These are phyloP conservation scores for Suhomyces maxii DNA, from an alignment of 1,139 yeast genomes.

Conservation along the genomic window DNA sequence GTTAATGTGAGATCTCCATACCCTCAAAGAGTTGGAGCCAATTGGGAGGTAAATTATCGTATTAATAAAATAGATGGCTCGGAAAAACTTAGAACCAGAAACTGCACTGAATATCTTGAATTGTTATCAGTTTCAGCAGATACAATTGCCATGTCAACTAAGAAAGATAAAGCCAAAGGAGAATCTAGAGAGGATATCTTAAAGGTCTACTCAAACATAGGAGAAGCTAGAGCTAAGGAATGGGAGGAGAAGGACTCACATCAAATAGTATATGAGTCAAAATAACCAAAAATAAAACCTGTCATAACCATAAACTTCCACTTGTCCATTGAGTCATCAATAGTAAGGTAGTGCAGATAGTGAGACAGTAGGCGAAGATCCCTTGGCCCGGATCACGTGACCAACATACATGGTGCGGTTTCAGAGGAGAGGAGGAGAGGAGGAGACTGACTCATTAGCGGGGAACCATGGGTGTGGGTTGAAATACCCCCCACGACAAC, in stretches of 20 bases:
- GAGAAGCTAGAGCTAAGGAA: conserved; percentile 25
- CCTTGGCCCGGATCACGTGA: neutral
- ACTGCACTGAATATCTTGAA: conserved; percentile 10
- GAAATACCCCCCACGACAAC: neutral
- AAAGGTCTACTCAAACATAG: conserved; percentile 29
- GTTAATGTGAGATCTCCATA: conserved; percentile 9
- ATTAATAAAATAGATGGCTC: conserved; percentile 10
- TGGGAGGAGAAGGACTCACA: conserved; percentile 27
- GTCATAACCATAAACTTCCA: neutral
- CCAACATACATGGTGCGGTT: neutral
- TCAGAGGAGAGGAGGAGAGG: neutral
- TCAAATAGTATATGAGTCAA: conserved; percentile 21
- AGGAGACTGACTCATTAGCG: conserved; percentile 4
- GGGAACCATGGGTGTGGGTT: neutral
- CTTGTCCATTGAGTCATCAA: neutral
- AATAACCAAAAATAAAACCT: neutral
- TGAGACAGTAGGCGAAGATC: neutral
- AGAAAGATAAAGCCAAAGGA: conserved; percentile 3
- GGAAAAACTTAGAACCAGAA: conserved; percentile 2
- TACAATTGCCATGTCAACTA: conserved; percentile 9
- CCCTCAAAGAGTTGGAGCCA: conserved; percentile 13
- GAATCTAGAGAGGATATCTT: conserved; percentile 17
- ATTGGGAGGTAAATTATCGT: conserved; percentile 14
- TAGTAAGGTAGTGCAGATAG: neutral
- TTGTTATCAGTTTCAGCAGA: conserved; percentile 12